phyloP scores from a whole-genome alignment of 768 basidiomycete genomes.

The Suillus decipiens region DNA sequence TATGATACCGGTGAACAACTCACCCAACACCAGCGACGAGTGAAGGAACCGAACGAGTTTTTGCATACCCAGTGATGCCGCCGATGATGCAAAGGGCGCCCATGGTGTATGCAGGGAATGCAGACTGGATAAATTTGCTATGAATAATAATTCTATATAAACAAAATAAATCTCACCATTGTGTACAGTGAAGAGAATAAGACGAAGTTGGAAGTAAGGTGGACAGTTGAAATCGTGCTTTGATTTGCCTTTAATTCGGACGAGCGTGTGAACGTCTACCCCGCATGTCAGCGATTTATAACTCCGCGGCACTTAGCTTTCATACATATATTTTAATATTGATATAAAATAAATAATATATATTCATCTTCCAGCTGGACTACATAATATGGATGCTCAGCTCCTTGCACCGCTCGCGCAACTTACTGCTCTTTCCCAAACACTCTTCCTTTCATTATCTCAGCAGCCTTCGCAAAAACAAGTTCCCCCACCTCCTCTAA shows the following conservation, averaged over 20 bases:
- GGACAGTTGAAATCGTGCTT: background rate
- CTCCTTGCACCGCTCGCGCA: conserved; percentile 61
- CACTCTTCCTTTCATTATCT: conserved; percentile 69
- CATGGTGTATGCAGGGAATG: conserved; percentile 78
- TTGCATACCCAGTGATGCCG: conserved; percentile 69
- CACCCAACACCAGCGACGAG: conserved; percentile 81
- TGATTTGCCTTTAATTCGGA: background rate
- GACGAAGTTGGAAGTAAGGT: background rate
- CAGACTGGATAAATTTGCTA: conserved; percentile 51
- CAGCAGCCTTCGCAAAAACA: conserved; percentile 50
- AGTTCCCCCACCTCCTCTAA: conserved; percentile 57
- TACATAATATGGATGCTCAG: conserved; percentile 44
- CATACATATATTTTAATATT: background rate
- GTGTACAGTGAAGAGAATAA: too few species aligned
- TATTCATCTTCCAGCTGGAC: background rate
- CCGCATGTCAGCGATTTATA: background rate
- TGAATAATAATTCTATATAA: background rate
- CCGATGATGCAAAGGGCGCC: conserved; percentile 77
- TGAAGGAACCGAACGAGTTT: conserved; percentile 79
- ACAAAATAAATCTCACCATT: background rate
- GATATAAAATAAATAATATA: background rate
- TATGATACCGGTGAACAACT: conserved; percentile 21
- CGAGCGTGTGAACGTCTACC: background rate
- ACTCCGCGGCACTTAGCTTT: background rate
- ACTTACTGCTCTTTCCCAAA: conserved; percentile 65